Base-by-base conservation (phyloP, 352 stramenopile species). In the Globisporangium takayamanum region DNA sequence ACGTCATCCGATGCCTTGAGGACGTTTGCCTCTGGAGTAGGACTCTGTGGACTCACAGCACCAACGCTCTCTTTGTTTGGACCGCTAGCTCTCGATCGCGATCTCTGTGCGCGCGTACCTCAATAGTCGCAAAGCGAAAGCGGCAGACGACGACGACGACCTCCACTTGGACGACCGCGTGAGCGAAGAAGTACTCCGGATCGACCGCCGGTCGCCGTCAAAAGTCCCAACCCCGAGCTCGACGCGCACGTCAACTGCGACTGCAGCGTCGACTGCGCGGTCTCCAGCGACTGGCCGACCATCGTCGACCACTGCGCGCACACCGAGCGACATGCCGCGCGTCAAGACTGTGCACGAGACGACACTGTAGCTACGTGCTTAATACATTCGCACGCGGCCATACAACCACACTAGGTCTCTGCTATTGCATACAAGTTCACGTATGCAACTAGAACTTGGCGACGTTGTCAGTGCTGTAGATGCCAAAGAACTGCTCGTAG, bases 31-130 rank as follows among this genome's bases (percentile, higher is more conserved):
- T 50, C n/a, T 14, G 28, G 18, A 7, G n/a, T 22, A 50, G 18
- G 45, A 22, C 18, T 50, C 11, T n/a, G n/a, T n/a, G n/a, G n/a
- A n/a, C n/a, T n/a, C n/a, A n/a, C n/a, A n/a, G n/a, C n/a, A n/a
- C n/a, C n/a, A n/a, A n/a, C 10, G n/a, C 18, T 50, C 22, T 26
- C 16, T 30, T 18, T 25, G 14, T 57, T 5, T 51, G 41, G 50
- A 58, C 28, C 5, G 7, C 8, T n/a, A 76, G 69, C 77, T 84
- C 58, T 84, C 74, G 30, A 84, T 84, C 51, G 69, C 70, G 39
- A 72, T 81, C 52, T 84, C 74, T 0, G 62, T 84, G 28, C 72
- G 73, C 33, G 74, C 69, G 5, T 82, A 79, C 55, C 39, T 76
- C 16, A 70, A 74, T 14, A 64, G 68, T 7, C 69, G 74, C 18